Evolutionary conservation across 1,139 yeast genomes (phyloP), one percentile per base, ranked within the genome.

Genomic region (Magnusiomyces suaveolens): DNA sequence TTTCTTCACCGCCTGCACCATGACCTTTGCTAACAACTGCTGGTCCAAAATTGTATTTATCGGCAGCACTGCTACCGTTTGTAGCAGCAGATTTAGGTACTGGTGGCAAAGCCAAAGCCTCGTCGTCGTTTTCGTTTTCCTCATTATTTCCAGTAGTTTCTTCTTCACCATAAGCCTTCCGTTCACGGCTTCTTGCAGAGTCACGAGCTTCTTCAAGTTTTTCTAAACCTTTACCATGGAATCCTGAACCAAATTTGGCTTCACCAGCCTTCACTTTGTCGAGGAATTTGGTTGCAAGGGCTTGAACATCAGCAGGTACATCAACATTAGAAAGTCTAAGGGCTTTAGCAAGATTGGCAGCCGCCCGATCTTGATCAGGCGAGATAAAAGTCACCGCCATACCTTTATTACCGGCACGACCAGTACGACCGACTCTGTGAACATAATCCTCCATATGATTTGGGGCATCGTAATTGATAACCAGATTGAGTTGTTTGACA

Each of bases 361-460:
- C 74, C n/a, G 67, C 68, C 46, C 88, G 72, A 47, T 81, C 88
- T 64, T 92, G 95, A 21, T 72, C 72, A 0, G 78, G 72, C 0
- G 81, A 72, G 1, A 94, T 75, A 61, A 92, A 80, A 0, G 97
- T 86, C 1, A 86, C 72, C 0, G 97, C 96, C 0, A 79, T 77
- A 0, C 98, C 98, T 0, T 68, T 67, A 46, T 77, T 76, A 0
- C 95, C 95, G 0, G 97, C 98, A 58, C 99, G 75, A 0, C 97
- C 99, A 0, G 99, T 94, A 60, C 99, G 75, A 0, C 99, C 99
- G 0, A 90, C 96, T 32, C 98, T 76, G 69, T 92, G 99, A 4
- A 94, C 95, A 65, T 92, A 92, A 66, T 94, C 98, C 59, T 95
- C 97, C 78, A 90, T 79, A 60, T 92, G 96, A 60, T 79, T 86